A percentile compares a stretch with the other conserved stretches of the same genome.
phyloP scores from a whole-genome alignment of 139 green algal genomes.

The Protoeuglena noctilucae region DNA sequence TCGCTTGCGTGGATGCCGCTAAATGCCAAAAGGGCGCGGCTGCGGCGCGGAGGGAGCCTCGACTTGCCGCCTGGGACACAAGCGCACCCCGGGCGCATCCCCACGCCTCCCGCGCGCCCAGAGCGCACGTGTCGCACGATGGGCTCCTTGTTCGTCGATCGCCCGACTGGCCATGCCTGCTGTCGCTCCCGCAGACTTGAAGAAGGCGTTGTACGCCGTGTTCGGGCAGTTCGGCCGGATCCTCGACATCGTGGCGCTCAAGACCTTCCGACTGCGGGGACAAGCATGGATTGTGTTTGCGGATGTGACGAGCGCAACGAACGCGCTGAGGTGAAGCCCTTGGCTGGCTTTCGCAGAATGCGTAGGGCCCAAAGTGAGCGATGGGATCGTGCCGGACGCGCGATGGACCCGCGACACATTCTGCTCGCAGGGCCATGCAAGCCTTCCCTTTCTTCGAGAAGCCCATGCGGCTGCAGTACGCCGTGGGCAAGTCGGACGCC shows the following conservation, averaged over 20 bases:
- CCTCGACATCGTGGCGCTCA: constrained; percentile 73
- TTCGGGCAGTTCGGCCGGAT: constrained; percentile 94
- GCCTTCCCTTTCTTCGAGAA: constrained; percentile 96
- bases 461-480: constrained; percentile 72
- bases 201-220: constrained; percentile 77
- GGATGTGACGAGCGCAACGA: constrained; percentile 53
- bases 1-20: too few relatives aligned
- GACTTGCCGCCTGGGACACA: not conserved
- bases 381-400: too few relatives aligned
- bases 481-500: constrained; percentile 77
- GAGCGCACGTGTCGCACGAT: not conserved
- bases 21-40: not conserved
- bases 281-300: constrained; percentile 95
- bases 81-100: not conserved
- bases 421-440: constrained; percentile 83
- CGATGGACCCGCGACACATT: too few relatives aligned
- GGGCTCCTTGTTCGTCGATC: not conserved
- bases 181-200: constrained; percentile 70
- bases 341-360: too few relatives aligned
- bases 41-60: not conserved
- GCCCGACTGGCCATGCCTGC: not conserved
- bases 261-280: constrained; percentile 70
- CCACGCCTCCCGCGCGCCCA: not conserved
- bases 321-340: constrained; percentile 46
- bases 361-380: too few relatives aligned